Evolutionary conservation across 805 yeast species (phyloP).

Genomic region (Wickerhamiella qilinensis): DNA sequence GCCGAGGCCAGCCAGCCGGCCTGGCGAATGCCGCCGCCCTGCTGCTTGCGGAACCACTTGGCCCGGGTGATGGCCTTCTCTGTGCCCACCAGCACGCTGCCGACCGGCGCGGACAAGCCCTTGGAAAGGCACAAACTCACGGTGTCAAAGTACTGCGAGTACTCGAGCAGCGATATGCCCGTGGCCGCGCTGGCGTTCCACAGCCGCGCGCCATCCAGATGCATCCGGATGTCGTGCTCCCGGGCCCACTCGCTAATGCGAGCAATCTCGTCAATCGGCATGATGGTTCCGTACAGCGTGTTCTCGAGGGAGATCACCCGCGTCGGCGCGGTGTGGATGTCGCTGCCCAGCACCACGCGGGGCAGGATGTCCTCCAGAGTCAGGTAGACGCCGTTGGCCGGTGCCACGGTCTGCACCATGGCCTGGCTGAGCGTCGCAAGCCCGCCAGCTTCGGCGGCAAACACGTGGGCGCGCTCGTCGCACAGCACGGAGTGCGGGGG

Average conservation of each 20-base stretch:
- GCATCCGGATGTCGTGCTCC: constrained; percentile 42
- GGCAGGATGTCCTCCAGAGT: constrained; percentile 65
- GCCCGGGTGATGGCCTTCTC: constrained; percentile 45
- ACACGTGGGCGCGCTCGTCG: constrained; percentile 77
- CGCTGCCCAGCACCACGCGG: constrained; percentile 58
- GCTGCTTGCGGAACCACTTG: constrained; percentile 76
- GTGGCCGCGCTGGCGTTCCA: constrained; percentile 79
- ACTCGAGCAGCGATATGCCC: constrained; percentile 50
- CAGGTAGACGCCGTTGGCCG: constrained; percentile 57
- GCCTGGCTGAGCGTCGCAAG: constrained; percentile 80
- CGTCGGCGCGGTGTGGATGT: constrained; percentile 81
- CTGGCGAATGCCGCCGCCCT: constrained; percentile 90
- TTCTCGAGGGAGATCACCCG: constrained; percentile 72
- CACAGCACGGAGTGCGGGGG: constrained; percentile 81
- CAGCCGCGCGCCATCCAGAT: constrained; percentile 89
- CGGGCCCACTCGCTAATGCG: constrained; percentile 58
- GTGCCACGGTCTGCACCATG: constrained; percentile 72
- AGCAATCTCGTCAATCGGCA: constrained; percentile 63
- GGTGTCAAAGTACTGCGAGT: constrained; percentile 68
- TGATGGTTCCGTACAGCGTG: constrained; percentile 68
- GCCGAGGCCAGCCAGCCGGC: constrained; percentile 66
- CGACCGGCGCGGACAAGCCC: constrained; percentile 87
- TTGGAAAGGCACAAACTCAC: constrained; percentile 80
- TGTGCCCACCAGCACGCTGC: constrained; percentile 68
- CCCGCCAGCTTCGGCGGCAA: constrained; percentile 79